Evolutionary conservation across 495 filamentous ascomycete genomes (phyloP).

Genomic region (Annulohypoxylon nitens): DNA sequence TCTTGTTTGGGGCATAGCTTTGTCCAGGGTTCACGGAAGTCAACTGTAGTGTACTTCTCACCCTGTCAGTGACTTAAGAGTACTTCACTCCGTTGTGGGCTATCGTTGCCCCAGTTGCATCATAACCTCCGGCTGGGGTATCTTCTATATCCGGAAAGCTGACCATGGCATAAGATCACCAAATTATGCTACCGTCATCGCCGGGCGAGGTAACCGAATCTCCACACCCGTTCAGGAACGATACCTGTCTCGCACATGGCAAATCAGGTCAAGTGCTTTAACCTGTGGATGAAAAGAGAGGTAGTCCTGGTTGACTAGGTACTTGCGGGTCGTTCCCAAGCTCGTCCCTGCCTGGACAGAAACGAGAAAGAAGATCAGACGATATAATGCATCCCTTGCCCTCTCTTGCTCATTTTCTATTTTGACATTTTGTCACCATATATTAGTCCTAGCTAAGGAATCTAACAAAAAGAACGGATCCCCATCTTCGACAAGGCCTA

Average conservation of each 20-base stretch:
- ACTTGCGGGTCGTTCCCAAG: conserved; percentile 55
- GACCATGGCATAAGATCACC: conserved; percentile 69
- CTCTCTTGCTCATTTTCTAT: conserved; percentile 52
- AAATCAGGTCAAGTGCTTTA: conserved; percentile 62
- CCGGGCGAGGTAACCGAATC: conserved; percentile 60
- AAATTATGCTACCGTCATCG: conserved; percentile 68
- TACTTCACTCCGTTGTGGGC: conserved; percentile 52
- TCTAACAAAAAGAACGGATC: conserved; percentile 51
- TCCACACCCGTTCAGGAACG: conserved; percentile 63
- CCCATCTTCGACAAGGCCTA: conserved; percentile 47
- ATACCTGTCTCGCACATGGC: conserved; percentile 64
- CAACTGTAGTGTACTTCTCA: conserved; percentile 45
- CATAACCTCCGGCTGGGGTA: conserved; percentile 62
- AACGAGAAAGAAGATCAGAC: conserved; percentile 63
- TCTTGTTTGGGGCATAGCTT: conserved; percentile 58
- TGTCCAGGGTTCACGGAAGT: conserved; percentile 50
- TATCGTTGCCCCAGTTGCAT: conserved; percentile 63
- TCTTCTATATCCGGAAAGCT: conserved; percentile 64
- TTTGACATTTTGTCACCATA: conserved; percentile 54
- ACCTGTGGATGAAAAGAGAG: conserved; percentile 57
- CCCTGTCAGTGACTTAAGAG: conserved; percentile 54
- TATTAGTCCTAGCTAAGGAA: conserved; percentile 49
- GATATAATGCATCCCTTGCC: conserved; percentile 63
- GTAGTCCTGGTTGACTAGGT: conserved; percentile 61
- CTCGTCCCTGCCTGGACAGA: conserved; percentile 51